phyloP scores from a whole-genome alignment of 306 rosid genomes.

The Cucurbita moschata region DNA sequence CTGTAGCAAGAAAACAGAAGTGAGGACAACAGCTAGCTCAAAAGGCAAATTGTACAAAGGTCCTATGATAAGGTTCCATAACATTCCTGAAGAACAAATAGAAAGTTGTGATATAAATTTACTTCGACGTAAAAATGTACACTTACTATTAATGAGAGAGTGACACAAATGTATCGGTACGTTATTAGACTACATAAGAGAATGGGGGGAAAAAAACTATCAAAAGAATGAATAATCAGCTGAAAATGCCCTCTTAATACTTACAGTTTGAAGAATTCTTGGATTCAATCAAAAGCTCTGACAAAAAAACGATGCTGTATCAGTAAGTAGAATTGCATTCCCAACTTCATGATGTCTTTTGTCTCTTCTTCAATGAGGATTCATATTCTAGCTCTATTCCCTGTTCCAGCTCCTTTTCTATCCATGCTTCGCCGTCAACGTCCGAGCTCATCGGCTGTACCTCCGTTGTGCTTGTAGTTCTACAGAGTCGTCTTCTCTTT shows the following conservation, averaged over 20 bases:
- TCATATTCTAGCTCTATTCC: constrained; percentile 19
- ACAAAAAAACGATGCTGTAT: constrained; percentile 2
- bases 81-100: not conserved
- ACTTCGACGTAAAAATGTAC: not conserved
- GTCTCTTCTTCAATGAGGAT: constrained; percentile 16
- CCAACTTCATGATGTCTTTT: constrained; percentile 6
- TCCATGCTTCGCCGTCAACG: constrained; percentile 30
- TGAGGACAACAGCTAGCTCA: not conserved
- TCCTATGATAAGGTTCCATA: not conserved
- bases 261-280: not conserved
- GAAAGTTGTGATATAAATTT: not conserved
- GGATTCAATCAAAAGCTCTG: constrained; percentile 1
- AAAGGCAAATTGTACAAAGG: not conserved
- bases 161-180: not conserved
- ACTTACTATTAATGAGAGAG: not conserved
- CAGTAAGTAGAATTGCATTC: not conserved
- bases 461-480: constrained; percentile 9
- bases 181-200: constrained; percentile 1
- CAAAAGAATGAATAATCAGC: constrained; percentile 5
- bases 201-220: not conserved
- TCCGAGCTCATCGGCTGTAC: constrained; percentile 8
- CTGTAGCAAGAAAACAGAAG: not conserved
- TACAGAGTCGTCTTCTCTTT: constrained; percentile 20
- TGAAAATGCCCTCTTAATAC: constrained; percentile 1
- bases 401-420: constrained; percentile 32